Evolutionary conservation across 2,329 filamentous ascomycete genomes (phyloP), one percentile per base, ranked within the genome.

Genomic region (Bertia moriformis): DNA sequence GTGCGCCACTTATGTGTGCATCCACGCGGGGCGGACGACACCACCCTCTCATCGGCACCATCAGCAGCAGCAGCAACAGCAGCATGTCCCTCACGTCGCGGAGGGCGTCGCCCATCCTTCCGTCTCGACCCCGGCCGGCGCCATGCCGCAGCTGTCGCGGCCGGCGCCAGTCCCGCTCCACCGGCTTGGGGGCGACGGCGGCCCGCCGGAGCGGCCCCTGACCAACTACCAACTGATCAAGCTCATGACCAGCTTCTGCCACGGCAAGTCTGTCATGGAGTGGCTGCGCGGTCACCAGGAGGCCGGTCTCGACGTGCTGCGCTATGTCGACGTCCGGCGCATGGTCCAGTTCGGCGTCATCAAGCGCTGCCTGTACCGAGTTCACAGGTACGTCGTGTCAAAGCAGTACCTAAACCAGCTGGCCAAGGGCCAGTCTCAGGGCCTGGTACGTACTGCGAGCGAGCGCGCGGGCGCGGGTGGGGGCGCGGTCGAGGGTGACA

Each of bases 291-390:
- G 78, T 20, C 83, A 93, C 56, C 71, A 77, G 46, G 73, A 80
- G 30, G 62, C 65, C 36, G 74, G 73, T 1, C 67, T 78, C 44
- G 68, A 76, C 42, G 68, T 83, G 29, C 67, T 95, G 5, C 66
- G 71, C 12, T 79, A 80, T 51, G 77, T 98, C 41, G 91, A 98
- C 55, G 76, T 95, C 40, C 76, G 91, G 12, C 79, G 91, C 19
- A 79, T 98, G 45, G 85, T 96, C 45, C 93, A 93, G 42, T 98
- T 96, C 51, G 91, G 89, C 41, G 73, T 95, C 42, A 93, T 96
- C 56, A 96, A 96, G 60, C 88, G 89, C 14, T 83, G 93, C 48
- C 62, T 98, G 18, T 95, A 95, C 58, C 76, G 91, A 22, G 80
- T 95, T 30, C 86, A 96, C 61, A 93, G 91, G 56, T 93, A 93